These are phyloP conservation scores for Aspergillus sclerotialis DNA, from an alignment of 2,329 filamentous ascomycete genomes.

Conservation along the genomic window DNA sequence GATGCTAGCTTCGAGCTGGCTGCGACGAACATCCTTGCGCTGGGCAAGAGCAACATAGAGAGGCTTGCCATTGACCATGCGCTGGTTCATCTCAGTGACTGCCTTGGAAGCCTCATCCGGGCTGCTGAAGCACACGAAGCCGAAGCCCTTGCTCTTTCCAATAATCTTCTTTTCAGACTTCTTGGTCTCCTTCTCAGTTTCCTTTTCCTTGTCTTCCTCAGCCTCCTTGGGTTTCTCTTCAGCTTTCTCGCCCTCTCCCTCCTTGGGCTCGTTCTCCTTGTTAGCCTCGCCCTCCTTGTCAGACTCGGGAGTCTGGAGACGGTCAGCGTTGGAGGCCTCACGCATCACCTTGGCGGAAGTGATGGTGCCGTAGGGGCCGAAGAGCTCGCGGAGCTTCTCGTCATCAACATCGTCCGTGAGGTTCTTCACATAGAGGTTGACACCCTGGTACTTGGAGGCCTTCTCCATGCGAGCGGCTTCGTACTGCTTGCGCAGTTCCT, in stretches of 20 bases:
- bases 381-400: constrained; percentile 92
- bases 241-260: constrained; percentile 44
- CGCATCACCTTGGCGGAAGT: constrained; percentile 99
- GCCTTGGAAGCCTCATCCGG: constrained; percentile 98
- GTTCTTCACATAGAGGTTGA: constrained; percentile 99
- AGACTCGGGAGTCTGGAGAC: constrained; percentile 39
- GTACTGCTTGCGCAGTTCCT: constrained; percentile 98
- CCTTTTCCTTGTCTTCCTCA: constrained; percentile 49
- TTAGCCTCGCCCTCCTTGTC: constrained; percentile 38
- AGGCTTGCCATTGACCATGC: constrained; percentile 95
- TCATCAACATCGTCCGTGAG: constrained; percentile 94
- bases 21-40: constrained; percentile 99
- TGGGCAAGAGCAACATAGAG: constrained; percentile 96
- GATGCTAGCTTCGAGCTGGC: constrained; percentile 97
- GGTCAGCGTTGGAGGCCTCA: constrained; percentile 52
- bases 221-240: constrained; percentile 31
- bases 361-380: constrained; percentile 84
- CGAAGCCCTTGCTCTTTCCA: constrained; percentile 99
- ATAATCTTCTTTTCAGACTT: constrained; percentile 59
- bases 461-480: constrained; percentile 97
- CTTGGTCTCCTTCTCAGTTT: constrained; percentile 49
- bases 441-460: constrained; percentile 97
- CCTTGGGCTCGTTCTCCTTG: constrained; percentile 36
- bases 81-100: constrained; percentile 99
- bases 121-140: constrained; percentile 99